Conservation (phyloP, 73 alveolate species). For the Paraurostyla sp. region DNA sequence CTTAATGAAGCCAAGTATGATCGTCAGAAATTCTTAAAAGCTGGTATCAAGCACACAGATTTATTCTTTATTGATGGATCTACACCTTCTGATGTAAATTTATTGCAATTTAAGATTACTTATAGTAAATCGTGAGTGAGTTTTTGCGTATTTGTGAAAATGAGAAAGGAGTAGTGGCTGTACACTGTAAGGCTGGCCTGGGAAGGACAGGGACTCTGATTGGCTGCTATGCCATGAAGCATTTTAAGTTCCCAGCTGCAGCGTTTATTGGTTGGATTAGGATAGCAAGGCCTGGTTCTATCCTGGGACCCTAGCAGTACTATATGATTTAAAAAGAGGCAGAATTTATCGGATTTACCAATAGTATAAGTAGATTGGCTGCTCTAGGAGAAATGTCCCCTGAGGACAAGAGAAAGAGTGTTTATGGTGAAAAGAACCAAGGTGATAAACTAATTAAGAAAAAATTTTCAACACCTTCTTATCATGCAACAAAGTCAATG, state of each 20-base stretch:
- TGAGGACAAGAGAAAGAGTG: conserved; percentile 25
- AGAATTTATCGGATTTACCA: conserved; percentile 39
- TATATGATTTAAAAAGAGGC: conserved; percentile 71
- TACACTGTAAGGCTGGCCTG: conserved; percentile 95
- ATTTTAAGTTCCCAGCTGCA: conserved; percentile 82
- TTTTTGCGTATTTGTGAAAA: conserved; percentile 77
- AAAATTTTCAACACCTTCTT: conserved; percentile 41
- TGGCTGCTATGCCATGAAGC: conserved; percentile 91
- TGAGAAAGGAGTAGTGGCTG: conserved; percentile 89
- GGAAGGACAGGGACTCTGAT: conserved; percentile 95
- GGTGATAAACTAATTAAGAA: conserved; percentile 41
- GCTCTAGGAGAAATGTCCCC: conserved; percentile 55
- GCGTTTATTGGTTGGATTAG: conserved; percentile 91
- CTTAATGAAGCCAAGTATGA: conserved; percentile 82
- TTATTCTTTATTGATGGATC: conserved; percentile 88
- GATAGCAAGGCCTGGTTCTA: conserved; percentile 88
- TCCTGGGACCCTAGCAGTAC: conserved; percentile 89
- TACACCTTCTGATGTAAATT: conserved; percentile 73
- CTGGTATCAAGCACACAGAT: conserved; percentile 84
- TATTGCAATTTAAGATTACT: neutral
- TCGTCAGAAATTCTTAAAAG: conserved; percentile 63
- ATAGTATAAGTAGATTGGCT: neutral
- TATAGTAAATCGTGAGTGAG: conserved; percentile 62
- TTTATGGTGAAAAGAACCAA: conserved; percentile 44
- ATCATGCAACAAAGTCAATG: conserved; percentile 31